Conservation (phyloP, 78 protist genomes). For the Tieghemostelium lacteum region DNA sequence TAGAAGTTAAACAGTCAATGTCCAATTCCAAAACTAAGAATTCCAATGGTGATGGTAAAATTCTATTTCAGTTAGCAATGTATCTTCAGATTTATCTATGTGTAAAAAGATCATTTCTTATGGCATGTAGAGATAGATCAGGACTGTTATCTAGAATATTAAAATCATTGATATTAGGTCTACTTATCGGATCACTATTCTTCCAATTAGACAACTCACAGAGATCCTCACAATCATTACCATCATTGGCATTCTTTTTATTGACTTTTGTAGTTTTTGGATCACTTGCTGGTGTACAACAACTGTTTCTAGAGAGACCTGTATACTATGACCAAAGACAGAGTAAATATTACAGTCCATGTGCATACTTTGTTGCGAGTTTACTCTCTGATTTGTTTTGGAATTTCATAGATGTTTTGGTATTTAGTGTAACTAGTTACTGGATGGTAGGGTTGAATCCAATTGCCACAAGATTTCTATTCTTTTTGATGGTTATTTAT, state of each 20-base stretch:
- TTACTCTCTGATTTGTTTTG: slow-evolving; percentile 43
- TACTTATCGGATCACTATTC: slow-evolving; percentile 46
- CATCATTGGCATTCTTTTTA: slow-evolving; percentile 60
- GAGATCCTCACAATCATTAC: slow-evolving; percentile 25
- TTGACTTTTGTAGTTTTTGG: slow-evolving; percentile 73
- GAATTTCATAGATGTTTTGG: slow-evolving; percentile 36
- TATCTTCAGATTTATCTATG: slow-evolving; percentile 13
- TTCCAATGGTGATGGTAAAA: background rate
- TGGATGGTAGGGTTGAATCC: slow-evolving; percentile 71
- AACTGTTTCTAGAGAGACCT: slow-evolving; percentile 71
- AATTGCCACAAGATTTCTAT: slow-evolving; percentile 1
- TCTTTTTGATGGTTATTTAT: slow-evolving; percentile 37
- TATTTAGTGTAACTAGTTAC: slow-evolving; percentile 20
- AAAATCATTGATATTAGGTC: slow-evolving; percentile 35
- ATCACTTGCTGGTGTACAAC: slow-evolving; percentile 64
- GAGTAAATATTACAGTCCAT: slow-evolving; percentile 34
- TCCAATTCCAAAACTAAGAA: too few relatives aligned
- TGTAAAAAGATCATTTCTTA: slow-evolving; percentile 39
- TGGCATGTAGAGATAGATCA: slow-evolving; percentile 61
- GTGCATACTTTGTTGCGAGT: slow-evolving; percentile 48
- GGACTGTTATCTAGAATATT: slow-evolving; percentile 25
- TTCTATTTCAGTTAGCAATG: slow-evolving; percentile 4
- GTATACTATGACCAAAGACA: slow-evolving; percentile 52
- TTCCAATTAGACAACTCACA: slow-evolving; percentile 28
- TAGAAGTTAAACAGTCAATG: too few relatives aligned